These are phyloP conservation scores for Pinus tabuliformis DNA, from an alignment of 75 land plant species.

Conservation along the genomic window DNA sequence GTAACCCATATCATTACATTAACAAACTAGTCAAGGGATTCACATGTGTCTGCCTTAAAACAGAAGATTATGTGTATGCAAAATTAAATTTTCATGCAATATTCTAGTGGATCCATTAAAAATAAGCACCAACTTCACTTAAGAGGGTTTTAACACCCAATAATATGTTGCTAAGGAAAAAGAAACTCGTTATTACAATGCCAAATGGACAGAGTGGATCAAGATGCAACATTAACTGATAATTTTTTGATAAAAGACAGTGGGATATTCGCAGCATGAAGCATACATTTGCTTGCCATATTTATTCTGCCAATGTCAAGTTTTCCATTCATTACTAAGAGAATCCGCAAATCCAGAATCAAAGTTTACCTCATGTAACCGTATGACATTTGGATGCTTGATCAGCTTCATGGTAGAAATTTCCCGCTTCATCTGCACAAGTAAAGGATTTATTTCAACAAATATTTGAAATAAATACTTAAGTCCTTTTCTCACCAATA, in stretches of 20 bases:
- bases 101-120: background rate
- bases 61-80: background rate
- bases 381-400: conserved; percentile 26
- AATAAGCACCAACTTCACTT: background rate
- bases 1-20: background rate
- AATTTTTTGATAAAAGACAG: background rate
- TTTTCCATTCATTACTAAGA: background rate
- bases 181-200: background rate
- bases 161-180: background rate
- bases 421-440: conserved; percentile 23
- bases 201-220: background rate
- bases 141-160: background rate
- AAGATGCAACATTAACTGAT: background rate
- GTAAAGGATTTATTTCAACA: background rate
- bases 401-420: conserved; percentile 23
- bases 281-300: background rate
- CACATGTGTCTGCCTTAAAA: background rate
- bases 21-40: background rate
- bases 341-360: conserved; percentile 8
- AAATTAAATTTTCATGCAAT: background rate
- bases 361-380: conserved; percentile 18
- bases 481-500: too few species aligned
- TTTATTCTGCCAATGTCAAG: background rate
- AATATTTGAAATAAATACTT: too few species aligned
- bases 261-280: background rate